Evolutionary conservation across 2,329 filamentous ascomycete species (phyloP), one percentile per base, ranked within the genome.

Genomic region (Nemania sp.): DNA sequence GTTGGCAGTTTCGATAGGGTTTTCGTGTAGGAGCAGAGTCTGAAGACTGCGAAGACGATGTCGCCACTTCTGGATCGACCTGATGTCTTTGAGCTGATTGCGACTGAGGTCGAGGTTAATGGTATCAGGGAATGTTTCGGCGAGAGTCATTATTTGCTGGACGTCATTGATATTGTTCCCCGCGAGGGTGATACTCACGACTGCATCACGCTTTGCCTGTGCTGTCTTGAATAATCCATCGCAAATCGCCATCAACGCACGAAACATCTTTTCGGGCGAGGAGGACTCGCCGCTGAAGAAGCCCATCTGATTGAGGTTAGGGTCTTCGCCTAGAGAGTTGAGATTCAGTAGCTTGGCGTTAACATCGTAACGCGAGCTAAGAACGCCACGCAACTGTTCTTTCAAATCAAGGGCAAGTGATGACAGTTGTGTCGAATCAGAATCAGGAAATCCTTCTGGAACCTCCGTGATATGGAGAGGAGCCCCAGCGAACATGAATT

Each of bases 61-160:
- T 56, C 86, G 86, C 91, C 91, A 97, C 26, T 78, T 81, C 47
- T 85, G 81, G 41, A 99, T 72, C 8, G 82, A 81, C 52, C 84
- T 82, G 45, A 91, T 72, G 46, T 82, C 83, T 54, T 80, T 77
- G 64, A 99, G 83, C 34, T 86, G 82, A 73, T 97, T 97, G 67
- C 86, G 83, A 49, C 90, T 94, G 22, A 97, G 81, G 62, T 97
- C 93, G 11, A 99, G 83, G 61, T 96, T 92, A 68, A 90, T 86
- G 55, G 97, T 77, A 57, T 92, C 88, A 0, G 92, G 91, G 49
- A 97, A 89, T 0, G 89, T 91, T 47, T 84, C 81, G 8, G 90
- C 85, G 1, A 97, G 79, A 1, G 84, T 80, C 46, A 87, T 90
- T 45, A 97, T 87, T 48, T 87, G 81, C 17, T 77, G 70, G 31